Evolutionary conservation across 306 rosid genomes (phyloP), one percentile per base, ranked within the genome.

Genomic region (Cicer bijugum): DNA sequence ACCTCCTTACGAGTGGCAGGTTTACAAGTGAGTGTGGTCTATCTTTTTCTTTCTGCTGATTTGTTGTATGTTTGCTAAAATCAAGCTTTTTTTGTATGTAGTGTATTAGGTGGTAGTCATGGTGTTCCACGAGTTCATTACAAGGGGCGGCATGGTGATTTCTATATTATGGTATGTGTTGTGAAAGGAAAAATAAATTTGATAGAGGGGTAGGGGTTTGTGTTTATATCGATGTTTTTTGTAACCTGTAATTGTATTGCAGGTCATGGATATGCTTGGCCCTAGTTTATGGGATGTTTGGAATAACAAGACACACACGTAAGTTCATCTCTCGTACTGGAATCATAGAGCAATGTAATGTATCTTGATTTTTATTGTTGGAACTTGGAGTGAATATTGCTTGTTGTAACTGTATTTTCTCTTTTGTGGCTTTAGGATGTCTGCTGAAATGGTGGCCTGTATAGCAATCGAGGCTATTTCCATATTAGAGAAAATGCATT

Each of bases 1-100:
- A 71, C 96, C 99, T 15, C 99, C 99, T n/a, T 83, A 84, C 17
- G 97, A 94, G 80, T 94, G 99, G 97, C 94, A 89, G 75, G 96
- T 94, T 20, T 94, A 94, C 91, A 88, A 75, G 99, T 94, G 82
- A 85, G 99, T 79, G 10, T 43, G 45, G 23, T 9, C 57, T 68
- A 12, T 47, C 1, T 1, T 47, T 47, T 9, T 33, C 23, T 14
- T 73, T 53, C 75, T 10, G n/a, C 9, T 1, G 11, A 15, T 48
- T 47, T 23, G n/a, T 68, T 28, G n/a, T 68, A 45, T 68, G 59
- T 68, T 68, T 67, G 59, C 59, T 68, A 47, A 47, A 67, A 14
- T 11, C 7, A 12, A 11, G 72, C n/a, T 59, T 61, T 39, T 12
- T 47, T 65, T 67, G 17, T 67, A 40, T 83, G 10, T 83, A 95